Evolutionary conservation across 179 eudicot species (phyloP).

Genomic region (Carnegiea gigantea): DNA sequence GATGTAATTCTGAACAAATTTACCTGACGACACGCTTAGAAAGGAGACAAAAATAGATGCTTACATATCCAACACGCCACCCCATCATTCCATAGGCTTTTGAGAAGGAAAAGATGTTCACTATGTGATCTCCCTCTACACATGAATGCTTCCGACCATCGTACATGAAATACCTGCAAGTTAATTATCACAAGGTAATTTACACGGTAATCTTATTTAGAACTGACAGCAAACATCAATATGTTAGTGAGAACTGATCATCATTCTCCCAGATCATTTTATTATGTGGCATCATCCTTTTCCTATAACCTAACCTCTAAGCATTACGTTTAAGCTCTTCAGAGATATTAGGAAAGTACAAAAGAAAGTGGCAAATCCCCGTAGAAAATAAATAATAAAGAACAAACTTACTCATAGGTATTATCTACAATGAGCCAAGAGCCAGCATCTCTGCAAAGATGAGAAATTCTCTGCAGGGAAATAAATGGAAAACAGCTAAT

Average conservation of each 20-base stretch:
- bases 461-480: conserved; percentile 70
- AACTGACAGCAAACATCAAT: not conserved
- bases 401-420: conserved; percentile 87
- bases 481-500: conserved; percentile 23
- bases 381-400: not conserved
- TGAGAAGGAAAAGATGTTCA: conserved; percentile 93
- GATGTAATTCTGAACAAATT: not conserved
- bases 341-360: not conserved
- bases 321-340: not conserved
- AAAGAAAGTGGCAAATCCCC: not conserved
- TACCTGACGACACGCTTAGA: not conserved
- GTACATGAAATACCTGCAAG: conserved; percentile 88
- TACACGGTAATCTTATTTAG: not conserved
- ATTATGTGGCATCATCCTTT: not conserved
- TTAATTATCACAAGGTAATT: not conserved
- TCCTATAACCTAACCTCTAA: not conserved
- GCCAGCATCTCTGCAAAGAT: conserved; percentile 77
- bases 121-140: conserved; percentile 82
- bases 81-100: conserved; percentile 99
- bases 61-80: conserved; percentile 99
- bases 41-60: conserved; percentile 21
- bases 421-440: conserved; percentile 98
- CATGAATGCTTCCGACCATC: conserved; percentile 89
- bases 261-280: not conserved
- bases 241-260: not conserved